A percentile compares a stretch with the other conserved stretches of the same genome.
phyloP scores from a whole-genome alignment of 345 rosid species.

The sweet orange (Citrus sinensis) region DNA sequence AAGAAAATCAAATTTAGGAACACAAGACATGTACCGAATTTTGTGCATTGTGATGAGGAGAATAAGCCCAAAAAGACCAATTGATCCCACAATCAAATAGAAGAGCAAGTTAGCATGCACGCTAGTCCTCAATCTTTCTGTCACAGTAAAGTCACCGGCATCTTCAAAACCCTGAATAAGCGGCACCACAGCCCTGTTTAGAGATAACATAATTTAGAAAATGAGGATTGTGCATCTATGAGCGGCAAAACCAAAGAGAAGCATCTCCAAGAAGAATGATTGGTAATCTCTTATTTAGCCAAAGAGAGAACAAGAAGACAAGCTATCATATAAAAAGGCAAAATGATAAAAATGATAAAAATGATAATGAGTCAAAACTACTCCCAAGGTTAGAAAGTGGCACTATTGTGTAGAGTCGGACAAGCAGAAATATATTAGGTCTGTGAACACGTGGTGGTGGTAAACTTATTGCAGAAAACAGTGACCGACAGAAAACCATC shows the following conservation, averaged over 20 bases:
- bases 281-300: neutral
- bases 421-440: neutral
- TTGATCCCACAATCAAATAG: slow-evolving; percentile 82
- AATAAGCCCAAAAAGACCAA: slow-evolving; percentile 89
- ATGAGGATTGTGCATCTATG: slow-evolving; percentile 38
- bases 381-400: neutral
- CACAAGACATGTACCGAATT: slow-evolving; percentile 38
- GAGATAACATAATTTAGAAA: slow-evolving; percentile 48
- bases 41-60: slow-evolving; percentile 73
- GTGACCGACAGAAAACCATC: neutral
- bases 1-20: slow-evolving; percentile 4
- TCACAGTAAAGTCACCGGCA: slow-evolving; percentile 94
- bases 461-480: neutral
- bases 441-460: neutral
- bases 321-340: neutral
- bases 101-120: slow-evolving; percentile 87
- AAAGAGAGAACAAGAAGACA: neutral
- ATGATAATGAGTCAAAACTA: neutral
- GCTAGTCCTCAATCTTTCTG: slow-evolving; percentile 90
- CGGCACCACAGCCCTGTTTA: slow-evolving; percentile 99
- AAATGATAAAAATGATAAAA: neutral
- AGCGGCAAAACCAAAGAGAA: slow-evolving; percentile 20
- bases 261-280: slow-evolving; percentile 1
- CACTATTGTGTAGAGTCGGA: too few relatives aligned
- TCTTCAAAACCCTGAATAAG: slow-evolving; percentile 99